Conservation (phyloP, 1,284 basidiomycete species). For the Ceratobasidium sp. region DNA sequence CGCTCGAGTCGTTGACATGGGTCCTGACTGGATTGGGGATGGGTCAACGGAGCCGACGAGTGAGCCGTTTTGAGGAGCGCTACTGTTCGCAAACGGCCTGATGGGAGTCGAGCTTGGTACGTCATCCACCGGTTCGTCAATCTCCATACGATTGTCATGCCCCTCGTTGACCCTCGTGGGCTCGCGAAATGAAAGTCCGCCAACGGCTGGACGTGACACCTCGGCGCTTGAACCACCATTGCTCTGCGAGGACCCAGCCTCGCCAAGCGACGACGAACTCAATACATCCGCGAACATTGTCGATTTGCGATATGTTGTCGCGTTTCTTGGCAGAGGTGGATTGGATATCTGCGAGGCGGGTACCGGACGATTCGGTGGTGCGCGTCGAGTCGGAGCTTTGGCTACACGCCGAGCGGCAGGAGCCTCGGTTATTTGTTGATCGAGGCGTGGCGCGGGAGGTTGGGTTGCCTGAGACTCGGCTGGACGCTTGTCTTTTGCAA, state of each 20-base stretch:
- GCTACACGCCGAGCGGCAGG: no score
- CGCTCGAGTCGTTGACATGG: not conserved
- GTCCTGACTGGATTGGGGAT: not conserved
- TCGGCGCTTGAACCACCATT: not conserved
- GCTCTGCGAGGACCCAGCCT: not conserved
- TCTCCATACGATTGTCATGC: not conserved
- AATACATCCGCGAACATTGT: conserved; percentile 11
- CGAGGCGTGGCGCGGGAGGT: not conserved
- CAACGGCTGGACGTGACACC: no score
- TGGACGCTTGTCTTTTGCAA: not conserved
- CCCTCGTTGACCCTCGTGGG: no score
- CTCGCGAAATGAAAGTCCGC: no score
- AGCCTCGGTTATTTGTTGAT: not conserved
- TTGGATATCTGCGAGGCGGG: not conserved
- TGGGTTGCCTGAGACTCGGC: not conserved
- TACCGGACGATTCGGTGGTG: not conserved
- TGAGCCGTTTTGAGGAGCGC: not conserved
- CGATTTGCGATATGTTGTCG: not conserved
- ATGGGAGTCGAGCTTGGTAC: not conserved
- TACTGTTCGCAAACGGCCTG: not conserved
- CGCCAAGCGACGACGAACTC: conserved; percentile 18
- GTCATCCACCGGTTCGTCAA: not conserved
- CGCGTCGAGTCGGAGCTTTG: not conserved
- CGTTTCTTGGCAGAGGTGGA: not conserved
- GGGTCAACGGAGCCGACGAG: no score